Evolutionary conservation across 2,329 filamentous ascomycete species (phyloP).

Genomic region (Colletotrichum liriopes): DNA sequence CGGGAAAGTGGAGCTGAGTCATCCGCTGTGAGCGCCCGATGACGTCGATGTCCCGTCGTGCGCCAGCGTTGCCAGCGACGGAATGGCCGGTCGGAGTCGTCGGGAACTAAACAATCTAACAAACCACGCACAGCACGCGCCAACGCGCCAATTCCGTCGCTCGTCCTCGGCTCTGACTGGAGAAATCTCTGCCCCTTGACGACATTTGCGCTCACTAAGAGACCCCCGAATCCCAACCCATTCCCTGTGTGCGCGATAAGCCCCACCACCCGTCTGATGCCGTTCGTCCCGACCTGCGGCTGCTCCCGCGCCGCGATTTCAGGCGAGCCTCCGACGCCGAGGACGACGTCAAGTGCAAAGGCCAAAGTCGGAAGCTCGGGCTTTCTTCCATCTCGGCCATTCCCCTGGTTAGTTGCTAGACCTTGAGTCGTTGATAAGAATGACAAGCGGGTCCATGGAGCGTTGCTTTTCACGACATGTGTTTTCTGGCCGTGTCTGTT

Average conservation of each 20-base stretch:
- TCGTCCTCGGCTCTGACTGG: neutral
- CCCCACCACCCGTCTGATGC: neutral
- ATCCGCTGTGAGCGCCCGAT: slow-evolving; percentile 25
- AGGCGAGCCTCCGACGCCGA: slow-evolving; percentile 11
- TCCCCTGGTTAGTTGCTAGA: neutral
- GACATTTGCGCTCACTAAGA: slow-evolving; percentile 20
- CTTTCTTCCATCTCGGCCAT: too few species aligned
- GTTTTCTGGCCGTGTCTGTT: too few species aligned
- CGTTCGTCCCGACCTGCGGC: slow-evolving; percentile 38
- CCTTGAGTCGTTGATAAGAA: too few species aligned
- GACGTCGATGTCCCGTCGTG: slow-evolving; percentile 32
- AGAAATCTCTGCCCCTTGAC: slow-evolving; percentile 4
- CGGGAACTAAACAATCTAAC: slow-evolving; percentile 10
- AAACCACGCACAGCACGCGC: neutral
- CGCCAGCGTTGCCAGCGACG: slow-evolving; percentile 1
- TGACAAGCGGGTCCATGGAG: too few species aligned
- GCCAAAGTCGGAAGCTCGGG: neutral
- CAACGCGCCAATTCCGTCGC: neutral
- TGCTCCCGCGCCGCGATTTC: slow-evolving; percentile 26
- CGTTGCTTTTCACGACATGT: neutral
- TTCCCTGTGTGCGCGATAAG: neutral
- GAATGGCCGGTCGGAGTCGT: slow-evolving; percentile 31
- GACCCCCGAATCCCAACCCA: neutral
- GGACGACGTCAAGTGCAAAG: neutral
- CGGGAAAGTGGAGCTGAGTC: slow-evolving; percentile 23